phyloP scores from a whole-genome alignment of 768 basidiomycete genomes.

The Leucocoprinus birnbaumii region DNA sequence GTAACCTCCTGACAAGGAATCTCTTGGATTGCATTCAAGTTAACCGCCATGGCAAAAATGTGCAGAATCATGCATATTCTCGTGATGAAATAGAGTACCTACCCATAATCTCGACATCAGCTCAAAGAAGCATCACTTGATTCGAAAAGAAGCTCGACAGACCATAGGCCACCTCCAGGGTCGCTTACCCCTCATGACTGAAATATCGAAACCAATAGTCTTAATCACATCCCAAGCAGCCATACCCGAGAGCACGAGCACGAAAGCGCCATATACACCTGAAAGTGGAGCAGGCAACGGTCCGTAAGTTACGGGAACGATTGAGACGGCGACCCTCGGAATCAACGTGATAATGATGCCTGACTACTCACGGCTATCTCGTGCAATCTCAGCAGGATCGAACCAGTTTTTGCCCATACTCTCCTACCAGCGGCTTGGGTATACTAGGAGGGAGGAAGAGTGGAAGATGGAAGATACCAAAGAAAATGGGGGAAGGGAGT shows the following conservation, averaged over 20 bases:
- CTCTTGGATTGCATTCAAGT: slow-evolving; percentile 28
- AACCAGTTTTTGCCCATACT: slow-evolving; percentile 25
- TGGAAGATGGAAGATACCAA: slow-evolving; percentile 7
- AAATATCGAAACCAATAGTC: slow-evolving; percentile 28
- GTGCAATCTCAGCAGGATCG: slow-evolving; percentile 24
- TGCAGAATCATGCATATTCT: slow-evolving; percentile 32
- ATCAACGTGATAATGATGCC: neutral
- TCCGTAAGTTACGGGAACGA: neutral
- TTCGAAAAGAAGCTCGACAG: neutral
- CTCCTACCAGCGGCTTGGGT: neutral
- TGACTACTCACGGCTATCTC: slow-evolving; percentile 23
- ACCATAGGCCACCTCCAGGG: slow-evolving; percentile 34
- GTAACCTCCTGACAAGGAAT: slow-evolving; percentile 30
- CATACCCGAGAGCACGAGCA: slow-evolving; percentile 28
- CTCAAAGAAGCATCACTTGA: neutral
- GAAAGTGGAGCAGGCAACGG: neutral
- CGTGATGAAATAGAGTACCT: slow-evolving; percentile 28
- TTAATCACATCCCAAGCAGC: slow-evolving; percentile 29
- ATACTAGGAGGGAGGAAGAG: neutral
- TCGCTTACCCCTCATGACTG: slow-evolving; percentile 26
- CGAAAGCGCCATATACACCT: slow-evolving; percentile 30
- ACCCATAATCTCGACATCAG: neutral
- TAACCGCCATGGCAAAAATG: slow-evolving; percentile 29
- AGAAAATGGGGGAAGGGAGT: neutral
- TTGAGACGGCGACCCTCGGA: neutral